phyloP scores from a whole-genome alignment of 1,139 yeast species.

The Taiozyma sp. region DNA sequence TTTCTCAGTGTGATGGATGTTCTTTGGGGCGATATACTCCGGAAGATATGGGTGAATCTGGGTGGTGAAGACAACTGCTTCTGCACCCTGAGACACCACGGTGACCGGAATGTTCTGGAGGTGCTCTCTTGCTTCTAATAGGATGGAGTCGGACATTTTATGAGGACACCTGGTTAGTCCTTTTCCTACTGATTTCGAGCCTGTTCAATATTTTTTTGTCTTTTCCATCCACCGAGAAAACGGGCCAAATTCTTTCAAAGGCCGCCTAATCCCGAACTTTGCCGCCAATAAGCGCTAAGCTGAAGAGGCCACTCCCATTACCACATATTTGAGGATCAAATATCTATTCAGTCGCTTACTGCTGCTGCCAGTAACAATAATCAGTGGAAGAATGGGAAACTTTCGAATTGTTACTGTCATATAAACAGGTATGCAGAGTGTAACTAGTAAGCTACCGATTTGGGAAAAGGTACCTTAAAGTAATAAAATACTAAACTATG shows the following conservation, averaged over 20 bases:
- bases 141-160: slow-evolving; percentile 29
- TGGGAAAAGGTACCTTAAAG: too few species aligned
- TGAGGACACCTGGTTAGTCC: background rate
- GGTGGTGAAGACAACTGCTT: slow-evolving; percentile 74
- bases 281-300: background rate
- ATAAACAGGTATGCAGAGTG: too few species aligned
- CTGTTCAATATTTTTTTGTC: background rate
- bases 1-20: slow-evolving; percentile 24
- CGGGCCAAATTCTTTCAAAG: background rate
- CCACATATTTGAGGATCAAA: too few species aligned
- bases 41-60: slow-evolving; percentile 58
- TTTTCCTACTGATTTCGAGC: background rate
- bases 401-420: too few species aligned
- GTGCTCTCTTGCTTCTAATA: slow-evolving; percentile 35
- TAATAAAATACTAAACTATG: too few species aligned
- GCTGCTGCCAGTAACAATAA: too few species aligned
- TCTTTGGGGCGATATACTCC: slow-evolving; percentile 16
- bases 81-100: slow-evolving; percentile 90
- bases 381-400: too few species aligned
- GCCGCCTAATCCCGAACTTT: background rate
- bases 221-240: background rate
- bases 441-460: too few species aligned
- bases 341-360: too few species aligned
- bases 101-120: slow-evolving; percentile 44
- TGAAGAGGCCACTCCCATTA: too few species aligned